Evolutionary conservation across 257 asterid species (phyloP), one percentile per base, ranked within the genome.

Genomic region (Primulina huaijiensis): DNA sequence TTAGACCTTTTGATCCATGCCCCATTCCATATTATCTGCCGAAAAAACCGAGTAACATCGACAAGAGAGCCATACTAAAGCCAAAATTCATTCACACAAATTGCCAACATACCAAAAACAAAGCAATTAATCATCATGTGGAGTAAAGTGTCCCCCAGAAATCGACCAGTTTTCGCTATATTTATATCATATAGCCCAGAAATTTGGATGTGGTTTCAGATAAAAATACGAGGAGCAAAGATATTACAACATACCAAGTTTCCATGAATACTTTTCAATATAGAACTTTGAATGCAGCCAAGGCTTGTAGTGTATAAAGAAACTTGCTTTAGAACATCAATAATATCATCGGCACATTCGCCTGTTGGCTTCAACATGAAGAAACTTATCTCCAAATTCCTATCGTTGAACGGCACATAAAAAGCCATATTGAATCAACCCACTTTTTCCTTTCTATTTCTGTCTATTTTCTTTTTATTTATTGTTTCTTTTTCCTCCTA

Each of bases 251-350:
- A 37, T 72, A 89, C 96, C 90, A 87, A 75, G 81, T 72, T 87
- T 7, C 96, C 96, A 82, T 87, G 94, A 62, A 89, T 89, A 62
- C 96, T 87, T 74, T 25, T 82, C 71, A 89, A 76, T 9, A 89
- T 56, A 25, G 96, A 85, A 64, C 82, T 80, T 25, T 85, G 86
- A 68, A 87, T 83, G 80, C 92, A 87, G 31, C 96, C 96, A 72
- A 83, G 89, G 62, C 31, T 78, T 8, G 75, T 67, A 14, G 94
- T 81, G 81, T 71, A 78, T 1, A 64, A 59, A 50, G 86, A 83
- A 60, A 85, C 79, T 16, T 81, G 76, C 72, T 82, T 85, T 23
- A 89, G 65, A 64, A 75, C 62, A 2, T 77, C 81, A 4, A 87
- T 31, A 29, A 89, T 76, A 71, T 81, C 86, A 69, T 89, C 90